These are phyloP conservation scores for Gypsophila paniculata DNA, from an alignment of 179 eudicot species.

Conservation along the genomic window DNA sequence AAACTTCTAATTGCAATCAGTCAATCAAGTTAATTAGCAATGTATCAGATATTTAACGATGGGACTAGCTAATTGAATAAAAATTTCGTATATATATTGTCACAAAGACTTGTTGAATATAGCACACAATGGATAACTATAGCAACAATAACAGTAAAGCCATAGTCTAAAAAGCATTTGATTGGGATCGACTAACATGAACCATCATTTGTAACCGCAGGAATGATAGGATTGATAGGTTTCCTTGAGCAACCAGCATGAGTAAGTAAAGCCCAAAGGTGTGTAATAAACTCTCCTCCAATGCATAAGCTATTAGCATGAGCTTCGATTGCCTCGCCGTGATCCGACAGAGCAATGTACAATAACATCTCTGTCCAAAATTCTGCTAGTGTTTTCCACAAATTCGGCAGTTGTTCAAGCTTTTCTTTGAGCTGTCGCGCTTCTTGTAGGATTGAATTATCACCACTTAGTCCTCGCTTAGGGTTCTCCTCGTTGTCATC, in stretches of 20 bases:
- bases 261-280: conserved; percentile 20
- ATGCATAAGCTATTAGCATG: conserved; percentile 12
- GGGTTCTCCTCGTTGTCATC: not conserved
- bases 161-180: too few species aligned
- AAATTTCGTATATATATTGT: too few species aligned
- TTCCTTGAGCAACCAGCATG: not conserved
- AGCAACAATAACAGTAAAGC: too few species aligned
- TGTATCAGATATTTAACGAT: too few species aligned
- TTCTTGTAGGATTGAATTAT: not conserved
- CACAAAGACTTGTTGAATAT: too few species aligned
- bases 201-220: too few species aligned
- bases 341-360: conserved; percentile 15
- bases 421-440: not conserved
- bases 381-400: conserved; percentile 15
- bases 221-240: not conserved
- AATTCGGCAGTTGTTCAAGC: not conserved
- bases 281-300: conserved; percentile 23
- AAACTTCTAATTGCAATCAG: too few species aligned
- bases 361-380: conserved; percentile 21
- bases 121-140: too few species aligned
- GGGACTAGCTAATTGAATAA: too few species aligned
- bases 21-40: too few species aligned
- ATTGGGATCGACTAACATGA: too few species aligned
- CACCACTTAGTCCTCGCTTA: not conserved
- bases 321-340: not conserved